Percentiles rank a stretch among this genome's conserved stretches.
Conservation (phyloP, 106 monocot species). For the Phalaenopsis equestris region DNA sequence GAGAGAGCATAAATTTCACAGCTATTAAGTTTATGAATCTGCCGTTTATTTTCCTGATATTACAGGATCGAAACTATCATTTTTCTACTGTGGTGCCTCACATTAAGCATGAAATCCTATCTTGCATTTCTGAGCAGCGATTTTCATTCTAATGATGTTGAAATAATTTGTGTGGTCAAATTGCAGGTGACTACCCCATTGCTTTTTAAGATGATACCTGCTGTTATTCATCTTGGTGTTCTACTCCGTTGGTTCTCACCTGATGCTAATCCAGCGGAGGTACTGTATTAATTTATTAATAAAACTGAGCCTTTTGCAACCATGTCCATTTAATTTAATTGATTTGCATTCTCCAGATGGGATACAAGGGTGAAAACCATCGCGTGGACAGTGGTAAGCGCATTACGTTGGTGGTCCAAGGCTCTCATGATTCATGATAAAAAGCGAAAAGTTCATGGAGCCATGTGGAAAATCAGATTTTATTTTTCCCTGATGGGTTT, state of each 20-base stretch:
- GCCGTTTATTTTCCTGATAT: no score
- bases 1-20: background rate
- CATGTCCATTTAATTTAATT: background rate
- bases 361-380: constrained; percentile 37
- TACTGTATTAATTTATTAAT: background rate
- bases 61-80: no score
- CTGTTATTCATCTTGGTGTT: constrained; percentile 43
- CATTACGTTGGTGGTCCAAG: constrained; percentile 54
- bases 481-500: constrained; percentile 7
- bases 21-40: no score
- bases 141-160: background rate
- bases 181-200: constrained; percentile 43
- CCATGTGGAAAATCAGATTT: constrained; percentile 17
- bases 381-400: constrained; percentile 51
- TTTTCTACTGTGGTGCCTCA: background rate
- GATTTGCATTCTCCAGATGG: constrained; percentile 7
- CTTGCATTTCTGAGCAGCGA: background rate
- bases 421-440: constrained; percentile 53
- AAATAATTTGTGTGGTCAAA: background rate
- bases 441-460: constrained; percentile 7
- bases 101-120: background rate
- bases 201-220: constrained; percentile 43
- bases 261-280: constrained; percentile 33
- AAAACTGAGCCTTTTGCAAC: no score
- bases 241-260: constrained; percentile 35